phyloP scores from a whole-genome alignment of 352 stramenopile genomes.

The Globisporangium carolinianum region DNA sequence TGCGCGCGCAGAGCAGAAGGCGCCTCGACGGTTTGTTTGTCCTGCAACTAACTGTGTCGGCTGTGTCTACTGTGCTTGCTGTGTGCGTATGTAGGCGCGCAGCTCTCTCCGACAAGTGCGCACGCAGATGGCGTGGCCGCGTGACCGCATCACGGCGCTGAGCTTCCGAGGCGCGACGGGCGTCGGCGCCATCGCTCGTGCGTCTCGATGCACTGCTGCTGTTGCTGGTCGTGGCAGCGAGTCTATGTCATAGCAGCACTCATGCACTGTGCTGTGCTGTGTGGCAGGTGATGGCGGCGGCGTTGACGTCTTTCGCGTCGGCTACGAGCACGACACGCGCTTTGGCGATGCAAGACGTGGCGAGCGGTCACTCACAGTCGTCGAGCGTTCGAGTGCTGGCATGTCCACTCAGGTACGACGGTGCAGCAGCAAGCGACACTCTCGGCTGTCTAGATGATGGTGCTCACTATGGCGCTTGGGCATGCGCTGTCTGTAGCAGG shows the following conservation, averaged over 20 bases:
- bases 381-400: neutral
- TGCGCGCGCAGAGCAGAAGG: too few species aligned
- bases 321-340: neutral
- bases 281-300: slow-evolving; percentile 2
- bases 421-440: too few species aligned
- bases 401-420: slow-evolving; percentile 1
- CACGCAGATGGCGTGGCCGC: neutral
- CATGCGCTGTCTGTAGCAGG: slow-evolving; percentile 1
- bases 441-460: neutral
- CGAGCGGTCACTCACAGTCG: neutral
- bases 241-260: neutral
- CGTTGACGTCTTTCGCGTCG: slow-evolving; percentile 8
- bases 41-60: too few species aligned
- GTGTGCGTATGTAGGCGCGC: neutral
- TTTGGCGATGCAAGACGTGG: slow-evolving; percentile 3
- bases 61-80: too few species aligned
- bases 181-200: slow-evolving; percentile 33
- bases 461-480: neutral
- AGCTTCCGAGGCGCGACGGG: slow-evolving; percentile 16
- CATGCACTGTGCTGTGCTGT: neutral
- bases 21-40: too few species aligned
- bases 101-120: slow-evolving; percentile 1
- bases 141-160: slow-evolving; percentile 22
- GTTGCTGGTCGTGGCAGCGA: too few species aligned
- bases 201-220: neutral